phyloP scores from a whole-genome alignment of 495 filamentous ascomycete genomes.

The Penicillium argentinense region DNA sequence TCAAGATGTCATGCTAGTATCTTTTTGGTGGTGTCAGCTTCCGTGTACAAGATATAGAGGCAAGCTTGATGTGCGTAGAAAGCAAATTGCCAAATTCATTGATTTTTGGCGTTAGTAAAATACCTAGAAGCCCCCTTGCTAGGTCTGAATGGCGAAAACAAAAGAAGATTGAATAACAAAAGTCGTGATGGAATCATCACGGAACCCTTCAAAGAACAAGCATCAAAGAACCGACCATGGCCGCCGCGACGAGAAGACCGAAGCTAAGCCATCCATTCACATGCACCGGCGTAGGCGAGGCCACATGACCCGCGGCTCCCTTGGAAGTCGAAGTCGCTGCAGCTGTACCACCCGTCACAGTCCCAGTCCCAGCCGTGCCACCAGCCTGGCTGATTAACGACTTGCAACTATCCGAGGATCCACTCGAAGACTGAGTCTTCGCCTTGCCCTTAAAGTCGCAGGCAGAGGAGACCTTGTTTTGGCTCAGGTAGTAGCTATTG shows the following conservation, averaged over 20 bases:
- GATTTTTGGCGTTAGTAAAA: too few species aligned
- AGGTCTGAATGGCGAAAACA: too few species aligned
- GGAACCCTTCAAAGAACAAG: conserved; percentile 42
- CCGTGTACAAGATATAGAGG: too few species aligned
- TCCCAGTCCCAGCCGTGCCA: conserved; percentile 60
- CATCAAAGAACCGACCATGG: conserved; percentile 67
- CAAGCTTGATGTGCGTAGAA: too few species aligned
- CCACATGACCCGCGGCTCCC: conserved; percentile 37
- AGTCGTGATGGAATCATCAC: not conserved
- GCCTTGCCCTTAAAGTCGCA: conserved; percentile 80
- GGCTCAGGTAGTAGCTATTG: conserved; percentile 69
- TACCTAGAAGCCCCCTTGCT: too few species aligned
- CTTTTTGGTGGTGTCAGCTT: too few species aligned
- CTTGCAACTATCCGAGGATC: conserved; percentile 51
- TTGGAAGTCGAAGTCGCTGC: conserved; percentile 33
- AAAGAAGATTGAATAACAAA: not conserved
- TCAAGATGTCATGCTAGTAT: too few species aligned
- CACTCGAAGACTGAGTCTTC: conserved; percentile 43
- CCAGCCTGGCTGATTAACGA: conserved; percentile 59
- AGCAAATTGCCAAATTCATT: too few species aligned
- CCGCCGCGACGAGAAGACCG: conserved; percentile 64
- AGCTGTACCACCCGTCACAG: conserved; percentile 53
- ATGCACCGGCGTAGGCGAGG: conserved; percentile 6
- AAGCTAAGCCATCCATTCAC: conserved; percentile 10
- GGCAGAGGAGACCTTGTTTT: conserved; percentile 48